Evolutionary conservation across 2,329 filamentous ascomycete genomes (phyloP).

Genomic region (Alternaria arborescens): DNA sequence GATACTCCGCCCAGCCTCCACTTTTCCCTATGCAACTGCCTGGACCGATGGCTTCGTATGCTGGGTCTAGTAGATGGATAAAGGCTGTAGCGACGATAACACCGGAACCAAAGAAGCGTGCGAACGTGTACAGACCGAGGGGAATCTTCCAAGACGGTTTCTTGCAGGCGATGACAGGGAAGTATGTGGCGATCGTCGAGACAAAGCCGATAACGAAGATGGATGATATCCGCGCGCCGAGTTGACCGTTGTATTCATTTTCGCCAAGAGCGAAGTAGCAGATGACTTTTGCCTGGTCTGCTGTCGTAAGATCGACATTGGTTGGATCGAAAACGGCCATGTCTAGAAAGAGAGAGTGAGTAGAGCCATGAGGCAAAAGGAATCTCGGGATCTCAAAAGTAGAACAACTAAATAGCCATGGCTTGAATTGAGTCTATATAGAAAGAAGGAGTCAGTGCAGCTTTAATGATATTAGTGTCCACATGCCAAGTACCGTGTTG

Average conservation of each 20-base stretch:
- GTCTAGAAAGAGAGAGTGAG: neutral
- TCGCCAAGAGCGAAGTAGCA: slow-evolving; percentile 3
- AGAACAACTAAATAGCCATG: neutral
- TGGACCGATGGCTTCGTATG: slow-evolving; percentile 10
- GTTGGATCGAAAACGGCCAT: slow-evolving; percentile 6
- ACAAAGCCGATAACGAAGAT: slow-evolving; percentile 13
- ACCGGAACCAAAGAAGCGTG: slow-evolving; percentile 12
- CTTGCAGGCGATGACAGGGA: slow-evolving; percentile 5
- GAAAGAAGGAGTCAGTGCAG: neutral
- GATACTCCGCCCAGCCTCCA: slow-evolving; percentile 5
- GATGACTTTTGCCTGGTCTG: neutral
- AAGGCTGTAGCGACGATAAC: slow-evolving; percentile 11
- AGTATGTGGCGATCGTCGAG: slow-evolving; percentile 6
- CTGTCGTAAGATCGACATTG: slow-evolving; percentile 6
- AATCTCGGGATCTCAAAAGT: neutral
- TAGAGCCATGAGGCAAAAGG: neutral
- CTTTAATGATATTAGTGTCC: neutral
- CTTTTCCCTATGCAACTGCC: slow-evolving; percentile 7
- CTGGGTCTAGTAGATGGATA: slow-evolving; percentile 10
- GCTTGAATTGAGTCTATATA: no score
- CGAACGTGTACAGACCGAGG: slow-evolving; percentile 7
- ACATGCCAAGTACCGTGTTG: slow-evolving; percentile 14
- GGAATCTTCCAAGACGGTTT: slow-evolving; percentile 9
- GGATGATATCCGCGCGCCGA: slow-evolving; percentile 1
- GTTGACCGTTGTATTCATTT: slow-evolving; percentile 4